Evolutionary conservation across 225 moss, liverwort and hornwort species (phyloP).

Genomic region (Pseudisothecium myosuroides): DNA sequence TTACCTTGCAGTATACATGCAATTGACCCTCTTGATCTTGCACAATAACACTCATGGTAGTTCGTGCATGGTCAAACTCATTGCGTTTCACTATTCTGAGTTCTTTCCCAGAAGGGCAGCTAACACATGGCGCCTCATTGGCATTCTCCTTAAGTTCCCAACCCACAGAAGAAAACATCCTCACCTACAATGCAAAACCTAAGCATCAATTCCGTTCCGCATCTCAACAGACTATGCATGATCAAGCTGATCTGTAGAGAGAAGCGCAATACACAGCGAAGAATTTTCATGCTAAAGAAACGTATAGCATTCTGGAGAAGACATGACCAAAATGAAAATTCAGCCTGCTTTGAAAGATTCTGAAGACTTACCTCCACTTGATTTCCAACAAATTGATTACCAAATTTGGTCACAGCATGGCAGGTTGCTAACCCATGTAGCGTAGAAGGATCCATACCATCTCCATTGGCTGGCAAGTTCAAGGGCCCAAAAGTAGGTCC

Average conservation of each 20-base stretch:
- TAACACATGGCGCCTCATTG: constrained; percentile 46
- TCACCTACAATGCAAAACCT: constrained; percentile 37
- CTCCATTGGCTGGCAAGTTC: constrained; percentile 7
- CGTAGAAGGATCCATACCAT: constrained; percentile 24
- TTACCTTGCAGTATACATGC: constrained; percentile 68
- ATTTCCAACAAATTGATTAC: constrained; percentile 69
- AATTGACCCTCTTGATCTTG: constrained; percentile 33
- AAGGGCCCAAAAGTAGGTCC: constrained; percentile 31
- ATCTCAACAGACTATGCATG: neutral
- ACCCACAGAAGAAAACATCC: constrained; percentile 70
- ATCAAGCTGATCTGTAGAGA: neutral
- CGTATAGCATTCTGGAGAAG: neutral
- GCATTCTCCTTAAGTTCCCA: constrained; percentile 62
- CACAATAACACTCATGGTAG: constrained; percentile 88
- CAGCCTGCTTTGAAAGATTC: neutral
- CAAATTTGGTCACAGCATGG: constrained; percentile 76
- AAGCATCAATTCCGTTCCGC: neutral
- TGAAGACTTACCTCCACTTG: constrained; percentile 64
- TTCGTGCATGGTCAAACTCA: constrained; percentile 81
- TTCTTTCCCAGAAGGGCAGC: constrained; percentile 30
- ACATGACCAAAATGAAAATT: neutral
- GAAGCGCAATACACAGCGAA: neutral
- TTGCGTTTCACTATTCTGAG: constrained; percentile 72
- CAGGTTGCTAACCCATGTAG: constrained; percentile 74
- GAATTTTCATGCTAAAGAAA: neutral